Percentiles rank a stretch among this genome's conserved stretches.
phyloP scores from a whole-genome alignment of 176 grass and related monocot species.

The Stipa capillata region DNA sequence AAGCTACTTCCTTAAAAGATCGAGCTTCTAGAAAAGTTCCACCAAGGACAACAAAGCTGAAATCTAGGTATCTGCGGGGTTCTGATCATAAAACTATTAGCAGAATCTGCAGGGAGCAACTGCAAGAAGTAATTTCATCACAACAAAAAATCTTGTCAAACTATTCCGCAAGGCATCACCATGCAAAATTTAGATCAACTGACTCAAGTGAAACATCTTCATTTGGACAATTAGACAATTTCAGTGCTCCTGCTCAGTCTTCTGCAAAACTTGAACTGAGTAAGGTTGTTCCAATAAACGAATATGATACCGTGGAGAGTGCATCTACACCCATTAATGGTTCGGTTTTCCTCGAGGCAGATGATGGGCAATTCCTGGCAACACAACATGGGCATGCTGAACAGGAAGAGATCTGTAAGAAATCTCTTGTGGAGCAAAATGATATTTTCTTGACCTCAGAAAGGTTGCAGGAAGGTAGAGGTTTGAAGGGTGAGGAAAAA shows the following conservation, averaged over 20 bases:
- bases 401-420: slow-evolving; percentile 26
- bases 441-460: slow-evolving; percentile 30
- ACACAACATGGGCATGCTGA: slow-evolving; percentile 15
- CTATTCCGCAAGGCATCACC: slow-evolving; percentile 34
- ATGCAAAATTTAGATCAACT: slow-evolving; percentile 37
- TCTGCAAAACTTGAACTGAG: slow-evolving; percentile 29
- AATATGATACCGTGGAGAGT: slow-evolving; percentile 17
- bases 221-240: slow-evolving; percentile 26
- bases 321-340: slow-evolving; percentile 21
- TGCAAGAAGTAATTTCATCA: slow-evolving; percentile 75
- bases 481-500: background rate
- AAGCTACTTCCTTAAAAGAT: slow-evolving; percentile 31
- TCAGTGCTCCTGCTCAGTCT: slow-evolving; percentile 12
- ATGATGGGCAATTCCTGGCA: slow-evolving; percentile 14
- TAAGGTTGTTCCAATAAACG: slow-evolving; percentile 38
- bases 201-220: slow-evolving; percentile 44
- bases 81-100: slow-evolving; percentile 36
- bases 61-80: slow-evolving; percentile 36
- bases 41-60: slow-evolving; percentile 71
- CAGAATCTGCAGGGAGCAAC: slow-evolving; percentile 41
- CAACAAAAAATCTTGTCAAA: slow-evolving; percentile 62
- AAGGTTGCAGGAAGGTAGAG: slow-evolving; percentile 18
- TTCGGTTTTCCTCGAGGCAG: slow-evolving; percentile 9
- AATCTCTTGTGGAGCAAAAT: slow-evolving; percentile 38
- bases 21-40: slow-evolving; percentile 56